Base-by-base conservation (phyloP, 176 grass and related monocot genomes). In the Zizania latifolia region DNA sequence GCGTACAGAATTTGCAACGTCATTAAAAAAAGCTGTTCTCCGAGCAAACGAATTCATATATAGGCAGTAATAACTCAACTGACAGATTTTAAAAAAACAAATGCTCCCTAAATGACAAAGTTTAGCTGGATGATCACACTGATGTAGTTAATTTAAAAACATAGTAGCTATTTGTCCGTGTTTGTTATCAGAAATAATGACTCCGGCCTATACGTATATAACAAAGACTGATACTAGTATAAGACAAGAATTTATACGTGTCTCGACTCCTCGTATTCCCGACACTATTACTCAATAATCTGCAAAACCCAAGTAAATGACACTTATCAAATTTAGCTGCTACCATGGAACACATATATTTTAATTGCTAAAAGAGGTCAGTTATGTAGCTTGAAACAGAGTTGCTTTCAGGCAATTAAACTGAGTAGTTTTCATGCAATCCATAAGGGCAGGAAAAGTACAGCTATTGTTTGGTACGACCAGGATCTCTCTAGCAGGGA, bases 361-460 rank as follows among this genome's bases (percentile, higher is more conserved):
- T 28, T 57, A 34, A 77, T 35, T 71, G 26, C 26, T 21, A 56
- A 50, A 62, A 81, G 17, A 5, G 39, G 12, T 38, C 11, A 39
- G 58, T 64, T 6, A 10, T 51, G 37, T 63, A 45, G 55, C 54
- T 80, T 58, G 32, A 14, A 26, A n/a, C 39, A 14, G 2, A 23
- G 69, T 80, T 73, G 40, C 74, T 87, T 78, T 82, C 79, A 33
- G 40, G 46, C 50, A 50, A 71, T 83, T n/a, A n/a, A n/a, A n/a
- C 39, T n/a, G 2, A 23, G 69, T 80, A 67, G 40, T 68, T 87
- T 78, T 82, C 79, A 33, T 32, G 46, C 50, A 50, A 71, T 83
- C 61, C 74, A 78, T 31, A 27, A 62, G 32, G 51, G 58, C 65
- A 66, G 79, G 84, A 81, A 82, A 77, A 58, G 35, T 68, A 58